Evolutionary conservation across 768 basidiomycete species (phyloP), one percentile per base, ranked within the genome.

Genomic region (Podaxis rugospora): DNA sequence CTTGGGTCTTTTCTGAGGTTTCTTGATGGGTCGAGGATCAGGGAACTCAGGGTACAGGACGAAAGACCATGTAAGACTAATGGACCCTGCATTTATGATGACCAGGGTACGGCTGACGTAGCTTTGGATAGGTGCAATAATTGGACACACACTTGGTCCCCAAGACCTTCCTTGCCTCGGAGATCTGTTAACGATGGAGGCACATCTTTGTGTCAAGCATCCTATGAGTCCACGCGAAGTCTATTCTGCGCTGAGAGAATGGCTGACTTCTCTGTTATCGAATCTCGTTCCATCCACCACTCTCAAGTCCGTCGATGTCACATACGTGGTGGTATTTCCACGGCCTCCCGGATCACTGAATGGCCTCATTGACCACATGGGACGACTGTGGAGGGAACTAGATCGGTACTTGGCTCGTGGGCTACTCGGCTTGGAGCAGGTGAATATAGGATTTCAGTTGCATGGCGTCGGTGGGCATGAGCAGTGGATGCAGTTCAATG

Each of bases 1-100:
- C 13, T 59, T 18, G 37, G 50, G 35, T 39, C 49, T 51, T 59
- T 59, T 42, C 36, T 51, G 39, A 51, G 39, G 47, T 59, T 51
- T 28, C 57, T 59, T 59, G 57, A 51, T 37, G 50, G 21, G 37
- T 51, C 57, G 44, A 59, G 27, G 14, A 59, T 57, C 28, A 27
- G 35, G 35, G 56, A 57, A 23, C 28, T 57, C 56, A 57, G 56
- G 56, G 56, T 57, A 14, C 56, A 59, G 25, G 57, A 59, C 25
- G 50, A 59, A 59, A 36, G 57, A 51, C 57, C 57, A 16, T 25
- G 57, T 59, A 57, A 59, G 50, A 4, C 27, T 59, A 57, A 59
- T 37, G 16, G 4, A 44, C 18, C 21, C 23, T 50, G 4, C 32
- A 21, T 36, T 51, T 39, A 21, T 28, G 46, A 32, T 32, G 49